phyloP scores from a whole-genome alignment of 2,329 filamentous ascomycete genomes.

The Colletotrichum caudatum region DNA sequence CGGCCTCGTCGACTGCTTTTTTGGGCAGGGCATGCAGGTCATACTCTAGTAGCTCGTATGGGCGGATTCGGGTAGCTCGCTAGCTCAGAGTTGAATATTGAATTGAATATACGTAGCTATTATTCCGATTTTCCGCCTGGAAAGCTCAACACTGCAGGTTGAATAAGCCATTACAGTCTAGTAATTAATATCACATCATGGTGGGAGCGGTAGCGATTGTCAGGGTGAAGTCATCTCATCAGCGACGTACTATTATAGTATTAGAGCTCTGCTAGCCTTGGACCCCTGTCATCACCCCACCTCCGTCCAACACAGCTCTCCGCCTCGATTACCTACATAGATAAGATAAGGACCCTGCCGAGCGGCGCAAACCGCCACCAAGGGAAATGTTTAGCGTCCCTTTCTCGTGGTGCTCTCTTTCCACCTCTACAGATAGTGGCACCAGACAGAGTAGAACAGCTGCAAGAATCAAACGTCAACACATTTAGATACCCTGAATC shows the following conservation, averaged over 20 bases:
- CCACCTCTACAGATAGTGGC: not conserved
- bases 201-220: not conserved
- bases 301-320: conserved; percentile 1
- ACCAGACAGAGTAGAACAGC: conserved; percentile 1
- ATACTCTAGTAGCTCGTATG: not conserved
- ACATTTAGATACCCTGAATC: conserved; percentile 9
- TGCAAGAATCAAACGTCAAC: conserved; percentile 6
- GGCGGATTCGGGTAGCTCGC: not conserved
- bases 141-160: no score
- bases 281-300: conserved; percentile 28
- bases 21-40: not conserved
- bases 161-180: not conserved
- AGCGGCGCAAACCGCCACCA: conserved; percentile 36
- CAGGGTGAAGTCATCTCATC: conserved; percentile 2
- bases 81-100: not conserved
- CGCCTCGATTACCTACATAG: conserved; percentile 3
- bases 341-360: conserved; percentile 42
- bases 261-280: conserved; percentile 2
- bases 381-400: conserved; percentile 20
- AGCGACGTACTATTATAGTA: not conserved
- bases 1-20: not conserved
- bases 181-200: no score
- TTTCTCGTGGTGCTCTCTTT: conserved; percentile 18
- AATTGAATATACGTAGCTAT: not conserved
- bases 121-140: not conserved